phyloP scores from a whole-genome alignment of 306 rosid genomes.

The Inga leiocalycina region DNA sequence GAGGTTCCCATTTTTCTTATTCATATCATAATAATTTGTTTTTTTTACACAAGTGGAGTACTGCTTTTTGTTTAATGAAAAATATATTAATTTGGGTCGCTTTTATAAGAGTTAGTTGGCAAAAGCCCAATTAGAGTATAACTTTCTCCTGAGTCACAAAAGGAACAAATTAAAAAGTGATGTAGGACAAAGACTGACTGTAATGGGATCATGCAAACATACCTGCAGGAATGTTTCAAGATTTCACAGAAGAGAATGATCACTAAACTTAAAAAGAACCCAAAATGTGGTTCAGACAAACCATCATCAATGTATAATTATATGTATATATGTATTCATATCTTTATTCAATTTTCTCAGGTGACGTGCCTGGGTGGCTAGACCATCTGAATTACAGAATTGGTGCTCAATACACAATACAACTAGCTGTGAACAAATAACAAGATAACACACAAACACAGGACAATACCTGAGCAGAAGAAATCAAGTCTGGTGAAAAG shows the following conservation, averaged over 20 bases:
- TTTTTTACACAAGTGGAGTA: too few species aligned
- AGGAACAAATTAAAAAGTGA: conserved; percentile 5
- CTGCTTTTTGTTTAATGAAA: too few species aligned
- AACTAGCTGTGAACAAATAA: background rate
- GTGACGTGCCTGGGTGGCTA: background rate
- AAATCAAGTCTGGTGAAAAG: conserved; percentile 90
- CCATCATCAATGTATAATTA: background rate
- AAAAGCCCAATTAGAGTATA: too few species aligned
- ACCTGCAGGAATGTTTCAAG: conserved; percentile 4
- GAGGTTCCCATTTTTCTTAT: too few species aligned
- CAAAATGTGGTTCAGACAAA: conserved; percentile 28
- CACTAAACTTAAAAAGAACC: conserved; percentile 26
- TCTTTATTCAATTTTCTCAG: background rate
- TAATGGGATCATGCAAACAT: conserved; percentile 12
- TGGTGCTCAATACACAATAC: conserved; percentile 21
- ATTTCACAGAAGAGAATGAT: background rate
- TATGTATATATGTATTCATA: background rate
- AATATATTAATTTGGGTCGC: too few species aligned
- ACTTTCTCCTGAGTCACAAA: too few species aligned
- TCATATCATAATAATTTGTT: too few species aligned
- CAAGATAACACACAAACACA: background rate
- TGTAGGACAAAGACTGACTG: background rate
- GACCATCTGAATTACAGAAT: background rate
- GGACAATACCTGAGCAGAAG: conserved; percentile 74
- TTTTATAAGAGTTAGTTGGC: too few species aligned